A percentile compares a stretch with the other conserved stretches of the same genome.
Evolutionary conservation across 495 filamentous ascomycete genomes (phyloP).

Genomic region (Massariosphaeria phaeospora): DNA sequence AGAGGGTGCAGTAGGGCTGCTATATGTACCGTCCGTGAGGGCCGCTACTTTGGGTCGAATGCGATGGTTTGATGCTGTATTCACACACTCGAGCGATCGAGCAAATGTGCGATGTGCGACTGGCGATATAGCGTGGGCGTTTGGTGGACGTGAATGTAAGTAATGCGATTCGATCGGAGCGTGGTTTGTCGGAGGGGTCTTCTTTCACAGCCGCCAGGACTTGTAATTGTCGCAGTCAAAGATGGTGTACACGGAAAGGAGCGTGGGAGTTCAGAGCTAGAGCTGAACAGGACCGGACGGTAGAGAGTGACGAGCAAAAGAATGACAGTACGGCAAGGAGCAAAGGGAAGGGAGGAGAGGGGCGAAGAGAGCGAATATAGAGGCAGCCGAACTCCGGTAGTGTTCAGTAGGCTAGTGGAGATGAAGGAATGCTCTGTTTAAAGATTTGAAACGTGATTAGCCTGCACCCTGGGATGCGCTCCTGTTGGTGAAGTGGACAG

Average conservation of each 20-base stretch:
- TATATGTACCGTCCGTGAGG: too few species aligned
- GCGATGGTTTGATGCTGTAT: too few species aligned
- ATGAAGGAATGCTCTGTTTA: constrained; percentile 30
- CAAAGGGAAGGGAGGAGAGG: constrained; percentile 2
- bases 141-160: too few species aligned
- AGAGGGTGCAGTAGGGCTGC: too few species aligned
- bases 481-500: constrained; percentile 14
- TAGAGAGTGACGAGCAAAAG: not conserved
- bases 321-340: not conserved
- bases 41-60: too few species aligned
- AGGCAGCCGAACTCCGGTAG: constrained; percentile 8
- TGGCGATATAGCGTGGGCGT: too few species aligned
- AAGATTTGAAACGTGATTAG: constrained; percentile 27
- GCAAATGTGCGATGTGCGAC: too few species aligned
- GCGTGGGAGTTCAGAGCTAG: constrained; percentile 6
- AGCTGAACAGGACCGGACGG: constrained; percentile 3
- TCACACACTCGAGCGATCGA: too few species aligned
- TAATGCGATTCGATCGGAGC: too few species aligned
- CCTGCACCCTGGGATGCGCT: not conserved
- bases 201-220: constrained; percentile 23
- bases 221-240: not conserved
- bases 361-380: constrained; percentile 9
- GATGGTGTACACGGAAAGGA: constrained; percentile 17
- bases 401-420: constrained; percentile 23
- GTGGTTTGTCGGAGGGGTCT: not conserved